phyloP scores from a whole-genome alignment of 1,284 basidiomycete species.

The Apiotrichum akiyoshidainum region DNA sequence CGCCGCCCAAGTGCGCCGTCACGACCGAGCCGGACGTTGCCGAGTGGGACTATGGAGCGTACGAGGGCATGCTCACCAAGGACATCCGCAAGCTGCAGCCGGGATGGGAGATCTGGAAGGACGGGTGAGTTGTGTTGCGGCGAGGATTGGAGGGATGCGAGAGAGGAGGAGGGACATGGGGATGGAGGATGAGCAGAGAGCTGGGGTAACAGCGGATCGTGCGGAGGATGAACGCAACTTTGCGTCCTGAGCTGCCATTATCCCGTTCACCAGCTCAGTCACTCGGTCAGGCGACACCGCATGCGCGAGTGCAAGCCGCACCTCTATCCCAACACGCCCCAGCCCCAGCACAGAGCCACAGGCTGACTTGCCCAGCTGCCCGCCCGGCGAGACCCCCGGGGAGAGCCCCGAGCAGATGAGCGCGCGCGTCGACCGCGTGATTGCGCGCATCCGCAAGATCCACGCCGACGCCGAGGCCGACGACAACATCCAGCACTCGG shows the following conservation, averaged over 20 bases:
- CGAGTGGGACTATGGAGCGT: constrained; percentile 90
- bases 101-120: constrained; percentile 74
- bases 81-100: constrained; percentile 70
- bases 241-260: too few species aligned
- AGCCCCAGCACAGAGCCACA: too few species aligned
- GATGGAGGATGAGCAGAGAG: constrained; percentile 42
- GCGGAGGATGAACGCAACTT: too few species aligned
- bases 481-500: constrained; percentile 38
- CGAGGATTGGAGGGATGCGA: constrained; percentile 75
- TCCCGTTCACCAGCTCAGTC: too few species aligned
- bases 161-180: constrained; percentile 78
- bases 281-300: too few species aligned
- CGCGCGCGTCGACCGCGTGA: constrained; percentile 69
- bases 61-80: constrained; percentile 71
- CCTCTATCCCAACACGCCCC: too few species aligned
- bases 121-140: constrained; percentile 60
- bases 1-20: constrained; percentile 32
- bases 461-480: constrained; percentile 59
- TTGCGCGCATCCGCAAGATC: constrained; percentile 69
- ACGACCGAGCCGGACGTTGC: constrained; percentile 45
- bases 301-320: too few species aligned
- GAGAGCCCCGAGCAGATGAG: constrained; percentile 78
- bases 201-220: too few species aligned
- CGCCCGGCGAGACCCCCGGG: constrained; percentile 61
- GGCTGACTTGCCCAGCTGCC: constrained; percentile 60